Percentiles rank a stretch among this genome's conserved stretches.
These are phyloP conservation scores for Camellia sinensis DNA, from an alignment of 148 eudicot species.

Conservation along the genomic window DNA sequence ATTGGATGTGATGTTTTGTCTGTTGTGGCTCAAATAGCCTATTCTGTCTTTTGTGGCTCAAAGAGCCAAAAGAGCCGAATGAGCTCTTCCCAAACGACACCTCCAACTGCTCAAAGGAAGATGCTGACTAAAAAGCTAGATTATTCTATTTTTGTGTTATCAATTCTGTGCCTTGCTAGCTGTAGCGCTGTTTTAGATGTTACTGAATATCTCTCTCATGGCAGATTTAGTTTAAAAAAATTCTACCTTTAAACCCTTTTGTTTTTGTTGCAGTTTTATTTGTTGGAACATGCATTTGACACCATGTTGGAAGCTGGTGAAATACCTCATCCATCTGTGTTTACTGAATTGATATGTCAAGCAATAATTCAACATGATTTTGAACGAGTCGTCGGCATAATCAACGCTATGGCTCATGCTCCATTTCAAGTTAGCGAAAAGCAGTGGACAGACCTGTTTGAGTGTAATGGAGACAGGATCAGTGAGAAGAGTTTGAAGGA, in stretches of 20 bases:
- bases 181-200: background rate
- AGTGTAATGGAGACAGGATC: conserved; percentile 56
- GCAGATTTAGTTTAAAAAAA: background rate
- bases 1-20: no score
- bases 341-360: conserved; percentile 68
- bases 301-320: conserved; percentile 69
- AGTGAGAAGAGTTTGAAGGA: conserved; percentile 34
- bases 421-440: conserved; percentile 65
- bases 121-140: background rate
- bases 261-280: conserved; percentile 49
- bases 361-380: conserved; percentile 43
- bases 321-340: conserved; percentile 60
- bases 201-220: background rate
- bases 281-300: conserved; percentile 85
- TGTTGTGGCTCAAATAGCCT: no score
- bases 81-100: no score
- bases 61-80: no score
- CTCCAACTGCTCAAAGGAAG: background rate
- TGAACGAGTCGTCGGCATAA: conserved; percentile 42
- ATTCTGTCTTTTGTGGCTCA: no score
- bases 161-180: background rate
- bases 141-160: background rate
- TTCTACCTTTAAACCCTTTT: background rate
- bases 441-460: conserved; percentile 65
- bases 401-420: conserved; percentile 64